phyloP scores from a whole-genome alignment of 768 basidiomycete genomes.

The Boletus huronensis region DNA sequence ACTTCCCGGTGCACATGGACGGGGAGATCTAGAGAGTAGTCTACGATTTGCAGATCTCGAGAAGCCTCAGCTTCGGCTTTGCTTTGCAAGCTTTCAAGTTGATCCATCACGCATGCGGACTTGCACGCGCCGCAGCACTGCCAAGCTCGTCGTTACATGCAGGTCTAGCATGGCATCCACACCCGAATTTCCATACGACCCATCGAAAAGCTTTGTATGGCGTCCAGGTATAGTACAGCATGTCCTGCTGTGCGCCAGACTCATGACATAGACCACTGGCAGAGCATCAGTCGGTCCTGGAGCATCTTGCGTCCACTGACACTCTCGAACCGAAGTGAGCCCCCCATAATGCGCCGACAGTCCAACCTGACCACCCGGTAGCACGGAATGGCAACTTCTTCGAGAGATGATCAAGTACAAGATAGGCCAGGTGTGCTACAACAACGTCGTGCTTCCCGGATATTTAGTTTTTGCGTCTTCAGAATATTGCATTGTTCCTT shows the following conservation, averaged over 20 bases:
- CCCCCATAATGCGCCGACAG: not conserved
- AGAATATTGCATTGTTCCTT: slow-evolving; percentile 54
- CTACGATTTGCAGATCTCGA: not conserved
- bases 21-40: not conserved
- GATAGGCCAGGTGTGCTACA: slow-evolving; percentile 52
- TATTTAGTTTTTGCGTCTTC: not conserved
- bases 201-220: slow-evolving; percentile 44
- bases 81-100: not conserved
- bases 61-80: not conserved
- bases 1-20: not conserved
- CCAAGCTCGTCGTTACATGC: not conserved
- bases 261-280: slow-evolving; percentile 14
- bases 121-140: not conserved
- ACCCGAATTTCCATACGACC: slow-evolving; percentile 6
- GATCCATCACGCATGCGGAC: not conserved
- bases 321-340: slow-evolving; percentile 49
- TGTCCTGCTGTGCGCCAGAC: not conserved
- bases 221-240: slow-evolving; percentile 40
- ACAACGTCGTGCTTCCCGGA: not conserved
- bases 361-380: slow-evolving; percentile 28
- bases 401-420: slow-evolving; percentile 72
- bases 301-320: slow-evolving; percentile 64
- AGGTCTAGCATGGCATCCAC: slow-evolving; percentile 20
- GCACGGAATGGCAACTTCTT: slow-evolving; percentile 67
- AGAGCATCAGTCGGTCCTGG: slow-evolving; percentile 59